Conservation (phyloP, 805 yeast species). For the Candida oleophila region DNA sequence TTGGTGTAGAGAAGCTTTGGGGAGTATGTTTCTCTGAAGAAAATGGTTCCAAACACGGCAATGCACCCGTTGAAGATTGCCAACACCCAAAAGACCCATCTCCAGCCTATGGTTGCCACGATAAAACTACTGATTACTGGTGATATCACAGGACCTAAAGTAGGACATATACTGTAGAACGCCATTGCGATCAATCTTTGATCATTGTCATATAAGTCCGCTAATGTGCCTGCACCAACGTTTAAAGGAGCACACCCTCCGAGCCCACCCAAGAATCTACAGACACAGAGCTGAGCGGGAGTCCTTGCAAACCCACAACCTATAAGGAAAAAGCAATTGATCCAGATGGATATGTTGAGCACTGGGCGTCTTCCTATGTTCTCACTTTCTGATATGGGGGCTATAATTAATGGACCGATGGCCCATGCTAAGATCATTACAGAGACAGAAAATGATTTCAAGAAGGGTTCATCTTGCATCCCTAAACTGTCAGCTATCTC, state of each 20-base stretch:
- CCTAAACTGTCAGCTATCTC: constrained; percentile 46
- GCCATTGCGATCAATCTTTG: constrained; percentile 58
- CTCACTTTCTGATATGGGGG: constrained; percentile 65
- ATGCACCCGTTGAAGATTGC: constrained; percentile 56
- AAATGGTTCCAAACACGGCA: constrained; percentile 44
- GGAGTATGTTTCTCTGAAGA: constrained; percentile 58
- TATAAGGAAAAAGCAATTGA: constrained; percentile 49
- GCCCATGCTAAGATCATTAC: constrained; percentile 73
- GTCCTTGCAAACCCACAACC: constrained; percentile 63
- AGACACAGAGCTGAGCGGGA: constrained; percentile 58
- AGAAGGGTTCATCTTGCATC: constrained; percentile 36
- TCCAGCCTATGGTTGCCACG: constrained; percentile 48
- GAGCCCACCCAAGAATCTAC: constrained; percentile 63
- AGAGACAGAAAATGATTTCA: constrained; percentile 56
- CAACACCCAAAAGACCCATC: constrained; percentile 66
- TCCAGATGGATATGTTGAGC: constrained; percentile 49
- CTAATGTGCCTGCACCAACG: constrained; percentile 67
- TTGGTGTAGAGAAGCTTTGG: constrained; percentile 50
- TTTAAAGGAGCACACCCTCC: constrained; percentile 68
- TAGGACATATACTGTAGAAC: constrained; percentile 55
- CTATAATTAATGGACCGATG: constrained; percentile 60
- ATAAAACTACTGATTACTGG: constrained; percentile 61
- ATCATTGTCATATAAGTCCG: constrained; percentile 56
- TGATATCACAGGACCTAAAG: constrained; percentile 68
- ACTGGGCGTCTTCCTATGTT: constrained; percentile 58